Evolutionary conservation across 352 stramenopile species (phyloP).

Genomic region (Lagenidium giganteum): DNA sequence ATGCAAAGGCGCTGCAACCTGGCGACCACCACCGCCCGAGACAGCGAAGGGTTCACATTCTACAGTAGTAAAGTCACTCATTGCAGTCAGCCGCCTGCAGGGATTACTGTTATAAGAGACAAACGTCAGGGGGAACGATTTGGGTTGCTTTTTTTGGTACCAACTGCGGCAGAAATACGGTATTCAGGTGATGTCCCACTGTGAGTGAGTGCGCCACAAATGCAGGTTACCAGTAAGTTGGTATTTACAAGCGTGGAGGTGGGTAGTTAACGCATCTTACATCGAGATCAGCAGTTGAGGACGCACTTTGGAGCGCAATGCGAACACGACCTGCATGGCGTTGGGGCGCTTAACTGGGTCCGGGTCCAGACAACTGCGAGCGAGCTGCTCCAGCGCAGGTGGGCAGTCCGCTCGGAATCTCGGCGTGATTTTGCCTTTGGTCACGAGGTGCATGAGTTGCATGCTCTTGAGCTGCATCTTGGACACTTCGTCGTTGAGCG

Average conservation of each 20-base stretch:
- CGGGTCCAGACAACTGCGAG: constrained; percentile 24
- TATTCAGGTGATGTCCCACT: no score
- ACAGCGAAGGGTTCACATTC: no score
- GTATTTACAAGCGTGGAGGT: no score
- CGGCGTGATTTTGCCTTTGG: constrained; percentile 32
- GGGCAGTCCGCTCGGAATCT: constrained; percentile 34
- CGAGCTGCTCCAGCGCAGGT: constrained; percentile 24
- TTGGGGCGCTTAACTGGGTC: constrained; percentile 31
- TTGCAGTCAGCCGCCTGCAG: no score
- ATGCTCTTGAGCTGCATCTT: constrained; percentile 34
- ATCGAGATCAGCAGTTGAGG: constrained; percentile 3
- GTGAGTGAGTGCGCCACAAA: constrained; percentile 2
- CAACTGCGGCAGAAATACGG: no score
- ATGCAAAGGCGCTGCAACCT: no score
- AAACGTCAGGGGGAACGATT: no score
- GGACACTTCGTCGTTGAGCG: constrained; percentile 39
- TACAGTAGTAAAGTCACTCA: no score
- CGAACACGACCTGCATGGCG: constrained; percentile 46
- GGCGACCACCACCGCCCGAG: no score
- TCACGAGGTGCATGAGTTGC: constrained; percentile 53
- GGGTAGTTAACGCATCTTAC: no score
- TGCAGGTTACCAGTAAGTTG: background rate
- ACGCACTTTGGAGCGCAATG: constrained; percentile 26
- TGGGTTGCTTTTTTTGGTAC: no score
- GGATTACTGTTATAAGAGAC: no score